phyloP scores from a whole-genome alignment of 2,329 filamentous ascomycete species.

The Onygenales sp. region DNA sequence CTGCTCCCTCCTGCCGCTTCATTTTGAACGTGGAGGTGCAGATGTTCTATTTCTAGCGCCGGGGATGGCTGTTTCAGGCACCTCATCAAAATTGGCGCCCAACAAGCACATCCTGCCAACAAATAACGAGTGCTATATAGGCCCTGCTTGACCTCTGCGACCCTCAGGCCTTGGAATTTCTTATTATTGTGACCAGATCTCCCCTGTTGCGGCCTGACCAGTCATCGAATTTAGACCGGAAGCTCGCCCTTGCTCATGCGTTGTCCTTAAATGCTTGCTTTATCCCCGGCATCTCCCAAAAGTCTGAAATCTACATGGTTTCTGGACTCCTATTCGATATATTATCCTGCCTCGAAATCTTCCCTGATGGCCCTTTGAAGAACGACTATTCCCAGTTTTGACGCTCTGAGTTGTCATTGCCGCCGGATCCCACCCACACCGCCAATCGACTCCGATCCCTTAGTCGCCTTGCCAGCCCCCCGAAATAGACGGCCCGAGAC shows the following conservation, averaged over 20 bases:
- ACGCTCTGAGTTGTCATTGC: not conserved
- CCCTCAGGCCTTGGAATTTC: not conserved
- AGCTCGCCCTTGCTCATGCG: not conserved
- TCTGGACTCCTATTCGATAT: not conserved
- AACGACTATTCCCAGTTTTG: too few relatives aligned
- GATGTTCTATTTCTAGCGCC: not conserved
- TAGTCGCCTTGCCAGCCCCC: not conserved
- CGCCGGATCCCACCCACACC: not conserved
- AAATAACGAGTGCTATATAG: not conserved
- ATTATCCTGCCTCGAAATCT: not conserved
- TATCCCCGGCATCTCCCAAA: not conserved
- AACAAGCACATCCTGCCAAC: conserved; percentile 6
- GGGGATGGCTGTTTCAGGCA: not conserved
- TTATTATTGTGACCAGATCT: not conserved
- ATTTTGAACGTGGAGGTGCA: not conserved
- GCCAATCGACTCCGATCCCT: not conserved
- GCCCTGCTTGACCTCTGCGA: not conserved
- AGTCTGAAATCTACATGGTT: not conserved
- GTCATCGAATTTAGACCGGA: not conserved
- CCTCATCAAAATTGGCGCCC: conserved; percentile 2
- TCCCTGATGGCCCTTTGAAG: not conserved
- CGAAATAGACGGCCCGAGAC: not conserved
- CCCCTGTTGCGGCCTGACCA: not conserved
- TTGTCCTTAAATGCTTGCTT: not conserved
- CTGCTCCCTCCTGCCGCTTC: not conserved